Percentiles rank a stretch among this genome's conserved stretches.
Evolutionary conservation across 208 protist genomes (phyloP).

Genomic region (Vickermania ingenoplastis): DNA sequence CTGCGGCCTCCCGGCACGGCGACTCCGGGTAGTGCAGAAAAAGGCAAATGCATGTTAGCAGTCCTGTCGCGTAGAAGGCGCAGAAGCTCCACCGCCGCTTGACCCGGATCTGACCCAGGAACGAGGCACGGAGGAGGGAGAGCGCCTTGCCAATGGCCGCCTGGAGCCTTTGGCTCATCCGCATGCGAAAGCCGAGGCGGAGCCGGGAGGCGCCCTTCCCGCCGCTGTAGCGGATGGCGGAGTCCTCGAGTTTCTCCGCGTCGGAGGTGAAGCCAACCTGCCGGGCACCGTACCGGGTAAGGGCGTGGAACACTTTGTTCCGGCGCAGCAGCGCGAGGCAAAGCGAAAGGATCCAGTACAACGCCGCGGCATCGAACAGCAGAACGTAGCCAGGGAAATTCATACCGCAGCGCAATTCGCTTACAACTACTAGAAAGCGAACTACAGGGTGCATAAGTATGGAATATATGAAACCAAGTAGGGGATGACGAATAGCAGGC

Average conservation of each 20-base stretch:
- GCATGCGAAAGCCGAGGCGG: not conserved
- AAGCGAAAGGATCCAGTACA: slow-evolving; percentile 46
- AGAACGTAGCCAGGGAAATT: not conserved
- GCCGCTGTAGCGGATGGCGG: not conserved
- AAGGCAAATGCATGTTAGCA: not conserved
- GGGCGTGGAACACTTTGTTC: not conserved
- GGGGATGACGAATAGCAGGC: not conserved
- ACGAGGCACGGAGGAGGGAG: not conserved
- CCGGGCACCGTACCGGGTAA: not conserved
- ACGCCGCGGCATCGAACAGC: not conserved
- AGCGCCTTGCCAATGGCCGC: no score
- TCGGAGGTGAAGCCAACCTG: not conserved
- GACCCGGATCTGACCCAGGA: not conserved
- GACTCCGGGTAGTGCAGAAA: not conserved
- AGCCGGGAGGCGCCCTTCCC: not conserved
- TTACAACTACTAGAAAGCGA: not conserved
- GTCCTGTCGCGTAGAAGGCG: not conserved
- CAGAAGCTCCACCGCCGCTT: not conserved
- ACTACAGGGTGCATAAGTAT: not conserved
- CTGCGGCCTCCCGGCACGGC: not conserved
- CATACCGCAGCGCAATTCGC: not conserved
- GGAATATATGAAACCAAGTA: slow-evolving; percentile 4
- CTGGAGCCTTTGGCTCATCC: not conserved
- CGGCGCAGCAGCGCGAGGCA: slow-evolving; percentile 25
- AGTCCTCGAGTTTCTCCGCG: not conserved